Conservation (phyloP, 2,329 filamentous ascomycete species). For the Cladosporium sp. region DNA sequence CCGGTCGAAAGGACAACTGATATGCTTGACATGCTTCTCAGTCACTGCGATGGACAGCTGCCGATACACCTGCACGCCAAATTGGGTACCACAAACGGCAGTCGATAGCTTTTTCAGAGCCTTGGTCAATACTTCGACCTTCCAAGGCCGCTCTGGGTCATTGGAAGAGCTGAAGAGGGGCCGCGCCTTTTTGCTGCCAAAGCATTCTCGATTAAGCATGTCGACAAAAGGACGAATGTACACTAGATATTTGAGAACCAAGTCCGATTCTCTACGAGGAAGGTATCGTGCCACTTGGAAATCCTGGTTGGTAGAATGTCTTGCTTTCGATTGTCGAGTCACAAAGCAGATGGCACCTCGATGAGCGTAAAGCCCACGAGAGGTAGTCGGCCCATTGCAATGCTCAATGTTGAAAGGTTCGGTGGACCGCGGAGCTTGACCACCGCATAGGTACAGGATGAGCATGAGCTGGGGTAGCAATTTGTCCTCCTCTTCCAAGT, state of each 20-base stretch:
- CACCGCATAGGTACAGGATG: neutral
- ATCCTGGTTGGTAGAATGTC: slow-evolving; percentile 7
- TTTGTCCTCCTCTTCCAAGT: neutral
- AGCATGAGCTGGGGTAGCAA: neutral
- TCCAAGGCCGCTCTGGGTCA: neutral
- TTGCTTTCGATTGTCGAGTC: neutral
- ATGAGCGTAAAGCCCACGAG: neutral
- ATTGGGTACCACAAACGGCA: neutral
- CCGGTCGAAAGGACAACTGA: slow-evolving; percentile 7
- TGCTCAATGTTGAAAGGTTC: neutral
- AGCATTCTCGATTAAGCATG: slow-evolving; percentile 9
- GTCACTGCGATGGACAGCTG: slow-evolving; percentile 13
- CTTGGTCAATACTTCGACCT: neutral
- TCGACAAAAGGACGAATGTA: slow-evolving; percentile 8
- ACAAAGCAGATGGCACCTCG: neutral
- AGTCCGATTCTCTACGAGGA: neutral
- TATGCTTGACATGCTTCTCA: slow-evolving; percentile 9
- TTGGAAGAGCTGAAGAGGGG: neutral
- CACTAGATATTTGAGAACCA: slow-evolving; percentile 2
- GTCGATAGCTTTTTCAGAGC: neutral
- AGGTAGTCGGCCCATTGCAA: neutral
- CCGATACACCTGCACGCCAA: slow-evolving; percentile 7
- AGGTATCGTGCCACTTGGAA: slow-evolving; percentile 13
- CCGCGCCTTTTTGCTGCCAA: neutral
- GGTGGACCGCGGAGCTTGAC: neutral